Evolutionary conservation across 2,329 filamentous ascomycete genomes (phyloP), one percentile per base, ranked within the genome.

Genomic region (Microcyclosporella mali): DNA sequence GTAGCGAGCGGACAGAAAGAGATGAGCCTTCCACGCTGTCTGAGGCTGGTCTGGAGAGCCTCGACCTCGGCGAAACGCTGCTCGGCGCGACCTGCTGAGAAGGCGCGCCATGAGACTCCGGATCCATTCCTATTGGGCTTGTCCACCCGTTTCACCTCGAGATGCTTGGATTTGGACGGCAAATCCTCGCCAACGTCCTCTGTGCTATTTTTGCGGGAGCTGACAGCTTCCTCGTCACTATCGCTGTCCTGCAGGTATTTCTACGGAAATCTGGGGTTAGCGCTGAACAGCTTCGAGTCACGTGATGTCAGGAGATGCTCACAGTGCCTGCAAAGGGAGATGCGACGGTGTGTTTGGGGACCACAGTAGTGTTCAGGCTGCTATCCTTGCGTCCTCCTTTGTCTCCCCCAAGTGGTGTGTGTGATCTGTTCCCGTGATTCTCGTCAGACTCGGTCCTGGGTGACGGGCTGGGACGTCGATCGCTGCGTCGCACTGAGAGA

Each of bases 221-320:
- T 47, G 29, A 57, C 50, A 31, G 56, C 55, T 41, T 57, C 54
- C 41, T 61, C 58, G 49, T 60, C 55, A 33, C 34, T 42, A 38
- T 53, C 51, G 37, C 58, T 61, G 51, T 63, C 60, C 39, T 63
- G 53, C 46, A 63, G 43, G 45, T 63, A 63, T 51, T 63, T 63
- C 45, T 53, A 41, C n/a, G 36, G 31, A 35, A 47, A 45, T 30
- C 36, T 33, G 37, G 40, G 43, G 46, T 55, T 49, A 55, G 50
- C 50, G 41, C 35, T 18, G 38, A 28, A n/a, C 25, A 37, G 35
- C 12, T 7, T 10, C 12, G 9, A 6, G 37, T 50, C 50, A 52
- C 50, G 50, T 51, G 50, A 50, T 40, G 18, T 18, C 15, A 17
- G 7, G 4, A 9, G 18, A 40, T 12, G 9, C 4, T 15, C 14